Evolutionary conservation across 495 filamentous ascomycete species (phyloP), one percentile per base, ranked within the genome.

Genomic region (Cercophora samala): DNA sequence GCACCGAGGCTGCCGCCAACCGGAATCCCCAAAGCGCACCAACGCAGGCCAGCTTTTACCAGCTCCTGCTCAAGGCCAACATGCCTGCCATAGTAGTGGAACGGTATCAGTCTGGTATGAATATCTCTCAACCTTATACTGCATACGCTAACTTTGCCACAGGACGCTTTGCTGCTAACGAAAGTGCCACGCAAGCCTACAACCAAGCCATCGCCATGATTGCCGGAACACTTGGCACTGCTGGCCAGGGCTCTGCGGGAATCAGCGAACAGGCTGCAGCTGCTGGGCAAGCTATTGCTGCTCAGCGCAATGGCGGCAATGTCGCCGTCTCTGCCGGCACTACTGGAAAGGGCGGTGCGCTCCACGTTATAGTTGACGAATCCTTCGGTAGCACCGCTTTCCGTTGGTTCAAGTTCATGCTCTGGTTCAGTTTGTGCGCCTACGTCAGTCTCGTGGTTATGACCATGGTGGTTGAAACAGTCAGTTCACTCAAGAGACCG

Each of bases 301-400:
- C 93, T 65, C 87, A 87, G 24, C 85, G 83, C 54, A 81, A 85
- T 53, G 92, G 92, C 46, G 85, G 86, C 63, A 89, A 89, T 73
- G 72, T 91, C 64, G 83, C 84, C 5, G 77, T 86, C 26, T 69
- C 79, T 17, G 68, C 58, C 74, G 88, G 60, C 9, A 2, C 29
- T 21, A 18, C 25, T 62, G 60, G 82, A 3, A 94, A 93, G 78
- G 87, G 88, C 46, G 85, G 87, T 55, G 95, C 93, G 17, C 82
- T 98, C 46, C 91, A 98, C 73, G 95, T 99, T 21, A 92, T 98
- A 21, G 92, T 98, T n/a, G 93, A 97, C 68, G 93, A 99, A 73
- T 90, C 91, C 18, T 80, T 90, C 46, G 87, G 91, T 62, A 87
- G 86, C 67, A 83, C 82, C 5, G 81, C 97, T 60, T 96, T 97